These are phyloP conservation scores for Crithidia bombi DNA, from an alignment of 208 protist genomes.

Conservation along the genomic window DNA sequence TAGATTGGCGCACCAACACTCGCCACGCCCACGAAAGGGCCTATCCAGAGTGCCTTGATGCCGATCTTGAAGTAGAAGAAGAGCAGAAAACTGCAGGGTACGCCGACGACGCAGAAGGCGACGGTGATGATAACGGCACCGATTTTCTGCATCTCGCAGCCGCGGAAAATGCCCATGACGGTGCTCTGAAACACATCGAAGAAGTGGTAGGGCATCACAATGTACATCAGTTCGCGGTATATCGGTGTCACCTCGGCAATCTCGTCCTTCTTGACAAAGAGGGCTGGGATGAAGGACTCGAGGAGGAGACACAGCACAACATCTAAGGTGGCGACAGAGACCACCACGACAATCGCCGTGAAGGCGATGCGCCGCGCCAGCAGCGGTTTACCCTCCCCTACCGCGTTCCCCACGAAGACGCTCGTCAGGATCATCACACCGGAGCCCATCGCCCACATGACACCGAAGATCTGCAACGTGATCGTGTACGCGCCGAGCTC, in stretches of 20 bases:
- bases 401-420: slow-evolving; percentile 85
- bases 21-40: slow-evolving; percentile 59
- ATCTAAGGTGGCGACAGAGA: slow-evolving; percentile 50
- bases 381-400: slow-evolving; percentile 74
- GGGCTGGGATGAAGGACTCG: slow-evolving; percentile 54
- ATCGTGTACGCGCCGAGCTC: slow-evolving; percentile 85
- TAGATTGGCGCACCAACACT: slow-evolving; percentile 58
- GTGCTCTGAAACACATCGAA: slow-evolving; percentile 84
- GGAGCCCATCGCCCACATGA: slow-evolving; percentile 76
- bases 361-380: slow-evolving; percentile 70
- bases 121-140: slow-evolving; percentile 68
- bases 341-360: slow-evolving; percentile 55
- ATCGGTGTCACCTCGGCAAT: slow-evolving; percentile 50
- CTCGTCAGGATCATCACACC: slow-evolving; percentile 74
- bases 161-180: slow-evolving; percentile 78
- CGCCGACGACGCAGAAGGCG: slow-evolving; percentile 68
- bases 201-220: slow-evolving; percentile 83
- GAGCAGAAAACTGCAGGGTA: slow-evolving; percentile 69
- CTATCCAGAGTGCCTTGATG: slow-evolving; percentile 78
- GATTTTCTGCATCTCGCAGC: slow-evolving; percentile 74
- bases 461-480: slow-evolving; percentile 74
- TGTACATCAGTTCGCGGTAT: slow-evolving; percentile 63
- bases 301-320: slow-evolving; percentile 51
- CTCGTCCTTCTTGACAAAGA: slow-evolving; percentile 63
- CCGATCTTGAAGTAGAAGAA: slow-evolving; percentile 82